phyloP scores from a whole-genome alignment of 2,329 filamentous ascomycete species.

The Nannizziopsis arthrosporioides region DNA sequence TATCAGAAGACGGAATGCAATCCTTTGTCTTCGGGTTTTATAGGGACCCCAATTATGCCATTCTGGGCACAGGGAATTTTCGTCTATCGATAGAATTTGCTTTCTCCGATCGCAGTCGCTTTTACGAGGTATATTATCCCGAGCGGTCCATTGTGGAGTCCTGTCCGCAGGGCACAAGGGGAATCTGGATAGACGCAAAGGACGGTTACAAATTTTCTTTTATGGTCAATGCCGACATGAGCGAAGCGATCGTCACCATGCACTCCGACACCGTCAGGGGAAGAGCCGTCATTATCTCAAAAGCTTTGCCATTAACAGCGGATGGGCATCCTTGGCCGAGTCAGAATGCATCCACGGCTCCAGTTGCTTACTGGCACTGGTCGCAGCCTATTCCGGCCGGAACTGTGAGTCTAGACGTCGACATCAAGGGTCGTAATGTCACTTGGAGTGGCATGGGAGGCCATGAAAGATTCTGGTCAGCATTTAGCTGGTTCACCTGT shows the following conservation, averaged over 20 bases:
- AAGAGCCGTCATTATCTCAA: constrained; percentile 14
- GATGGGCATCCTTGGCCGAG: constrained; percentile 11
- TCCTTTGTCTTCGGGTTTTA: constrained; percentile 23
- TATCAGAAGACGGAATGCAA: constrained; percentile 18
- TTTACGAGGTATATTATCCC: constrained; percentile 19
- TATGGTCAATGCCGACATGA: constrained; percentile 14
- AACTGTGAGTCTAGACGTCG: constrained; percentile 12
- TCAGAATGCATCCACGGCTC: constrained; percentile 3
- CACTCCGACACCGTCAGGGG: constrained; percentile 9
- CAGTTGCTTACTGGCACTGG: constrained; percentile 16
- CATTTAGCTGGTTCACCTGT: constrained; percentile 16
- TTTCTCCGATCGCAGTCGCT: constrained; percentile 18
- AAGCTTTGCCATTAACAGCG: constrained; percentile 13
- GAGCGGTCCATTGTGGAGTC: constrained; percentile 17
- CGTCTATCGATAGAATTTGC: constrained; percentile 20
- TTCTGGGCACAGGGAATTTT: constrained; percentile 22
- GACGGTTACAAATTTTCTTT: constrained; percentile 13
- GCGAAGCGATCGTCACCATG: constrained; percentile 10
- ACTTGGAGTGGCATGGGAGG: constrained; percentile 18
- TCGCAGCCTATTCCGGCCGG: constrained; percentile 17
- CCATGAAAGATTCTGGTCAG: constrained; percentile 19
- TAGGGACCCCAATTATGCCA: constrained; percentile 22
- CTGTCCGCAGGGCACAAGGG: constrained; percentile 13
- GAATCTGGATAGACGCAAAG: constrained; percentile 10
- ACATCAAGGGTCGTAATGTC: constrained; percentile 12